These are phyloP conservation scores for Aureobasidium subglaciale DNA, from an alignment of 2,329 filamentous ascomycete species.

Conservation along the genomic window DNA sequence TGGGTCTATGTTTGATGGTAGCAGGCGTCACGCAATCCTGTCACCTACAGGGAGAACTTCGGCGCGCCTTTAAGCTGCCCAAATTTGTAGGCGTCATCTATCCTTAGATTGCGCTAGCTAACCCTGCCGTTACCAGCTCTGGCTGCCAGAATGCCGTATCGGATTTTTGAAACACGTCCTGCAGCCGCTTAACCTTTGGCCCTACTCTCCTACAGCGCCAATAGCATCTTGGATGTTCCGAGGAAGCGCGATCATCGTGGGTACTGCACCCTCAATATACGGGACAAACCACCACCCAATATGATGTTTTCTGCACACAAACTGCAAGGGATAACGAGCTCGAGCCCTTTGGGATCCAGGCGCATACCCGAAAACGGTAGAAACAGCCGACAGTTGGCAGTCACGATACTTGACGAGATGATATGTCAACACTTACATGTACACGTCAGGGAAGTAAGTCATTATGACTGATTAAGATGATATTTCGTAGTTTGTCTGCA, in stretches of 20 bases:
- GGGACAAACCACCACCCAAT: no score
- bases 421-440: neutral
- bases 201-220: neutral
- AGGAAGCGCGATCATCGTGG: no score
- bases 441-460: no score
- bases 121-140: neutral
- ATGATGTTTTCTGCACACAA: neutral
- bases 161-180: neutral
- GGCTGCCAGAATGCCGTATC: neutral
- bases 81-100: constrained; percentile 6
- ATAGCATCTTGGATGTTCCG: no score
- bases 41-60: neutral
- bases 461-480: no score
- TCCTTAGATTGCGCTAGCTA: neutral
- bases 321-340: neutral
- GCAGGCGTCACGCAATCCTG: neutral
- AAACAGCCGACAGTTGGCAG: neutral
- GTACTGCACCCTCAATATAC: no score
- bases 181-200: neutral
- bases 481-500: no score
- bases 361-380: neutral
- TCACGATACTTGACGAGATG: neutral
- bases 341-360: neutral
- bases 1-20: neutral
- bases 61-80: neutral